Conservation (phyloP, 768 basidiomycete genomes). For the Suillus bovinus region DNA sequence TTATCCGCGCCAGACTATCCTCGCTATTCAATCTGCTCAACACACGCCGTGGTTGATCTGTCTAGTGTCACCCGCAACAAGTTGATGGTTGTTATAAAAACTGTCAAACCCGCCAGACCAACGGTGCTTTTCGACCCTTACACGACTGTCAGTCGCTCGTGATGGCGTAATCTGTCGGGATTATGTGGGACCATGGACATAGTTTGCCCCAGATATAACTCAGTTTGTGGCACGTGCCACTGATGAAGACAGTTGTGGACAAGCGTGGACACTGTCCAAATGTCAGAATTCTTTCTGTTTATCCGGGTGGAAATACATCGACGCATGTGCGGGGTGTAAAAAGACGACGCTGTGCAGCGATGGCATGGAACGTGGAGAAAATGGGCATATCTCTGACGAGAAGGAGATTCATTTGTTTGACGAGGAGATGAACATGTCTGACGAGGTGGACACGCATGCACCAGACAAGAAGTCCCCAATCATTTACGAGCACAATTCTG, state of each 20-base stretch:
- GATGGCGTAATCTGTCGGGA: background rate
- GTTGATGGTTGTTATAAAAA: too few species aligned
- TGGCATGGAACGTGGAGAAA: slow-evolving; percentile 18
- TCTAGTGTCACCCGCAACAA: background rate
- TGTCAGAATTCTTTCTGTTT: background rate
- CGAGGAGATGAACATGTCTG: too few species aligned
- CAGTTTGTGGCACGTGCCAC: background rate
- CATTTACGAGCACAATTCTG: too few species aligned
- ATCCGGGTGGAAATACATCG: slow-evolving; percentile 18
- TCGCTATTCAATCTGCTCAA: background rate
- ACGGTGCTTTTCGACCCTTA: background rate
- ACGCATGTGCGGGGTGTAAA: too few species aligned
- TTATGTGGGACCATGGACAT: too few species aligned
- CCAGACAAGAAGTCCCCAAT: too few species aligned
- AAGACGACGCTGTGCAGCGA: slow-evolving; percentile 22
- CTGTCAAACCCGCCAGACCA: too few species aligned
- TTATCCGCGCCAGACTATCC: too few species aligned
- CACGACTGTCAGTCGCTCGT: too few species aligned
- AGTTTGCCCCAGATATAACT: background rate
- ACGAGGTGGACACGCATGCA: too few species aligned
- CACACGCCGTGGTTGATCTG: background rate
- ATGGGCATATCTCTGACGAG: slow-evolving; percentile 3
- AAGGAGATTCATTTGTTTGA: too few species aligned
- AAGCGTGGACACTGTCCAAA: slow-evolving; percentile 12
- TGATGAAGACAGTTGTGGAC: background rate